phyloP scores from a whole-genome alignment of 129 eudicot genomes.

The Rutidosis leptorrhynchoides region DNA sequence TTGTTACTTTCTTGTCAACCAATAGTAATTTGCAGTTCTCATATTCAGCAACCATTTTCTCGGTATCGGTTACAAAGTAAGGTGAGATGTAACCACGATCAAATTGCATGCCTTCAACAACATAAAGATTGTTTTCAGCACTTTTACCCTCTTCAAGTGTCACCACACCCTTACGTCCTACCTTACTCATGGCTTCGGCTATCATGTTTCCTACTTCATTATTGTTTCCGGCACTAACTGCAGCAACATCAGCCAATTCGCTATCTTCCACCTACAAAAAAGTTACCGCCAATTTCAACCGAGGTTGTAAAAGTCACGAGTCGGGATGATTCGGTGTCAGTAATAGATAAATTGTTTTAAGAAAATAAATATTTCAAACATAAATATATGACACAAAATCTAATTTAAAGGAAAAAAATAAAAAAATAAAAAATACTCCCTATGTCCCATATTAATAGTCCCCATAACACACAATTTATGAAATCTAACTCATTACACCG shows the following conservation, averaged over 20 bases:
- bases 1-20: conserved; percentile 69
- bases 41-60: conserved; percentile 77
- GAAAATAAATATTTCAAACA: too few species aligned
- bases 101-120: conserved; percentile 98
- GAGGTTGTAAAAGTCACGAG: too few species aligned
- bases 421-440: too few species aligned
- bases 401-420: too few species aligned
- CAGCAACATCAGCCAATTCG: conserved; percentile 92
- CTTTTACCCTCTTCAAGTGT: conserved; percentile 95
- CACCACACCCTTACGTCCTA: conserved; percentile 88
- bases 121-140: conserved; percentile 72
- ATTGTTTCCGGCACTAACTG: conserved; percentile 99
- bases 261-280: conserved; percentile 69
- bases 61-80: conserved; percentile 88
- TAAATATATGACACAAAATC: too few species aligned
- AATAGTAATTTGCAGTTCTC: conserved; percentile 88
- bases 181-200: conserved; percentile 91
- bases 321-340: too few species aligned
- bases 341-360: too few species aligned
- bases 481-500: too few species aligned
- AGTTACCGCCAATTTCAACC: background rate
- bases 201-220: conserved; percentile 89
- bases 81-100: conserved; percentile 95
- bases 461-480: too few species aligned
- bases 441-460: too few species aligned